Evolutionary conservation across 2,329 filamentous ascomycete species (phyloP).

Genomic region (Colletotrichum paranaense): DNA sequence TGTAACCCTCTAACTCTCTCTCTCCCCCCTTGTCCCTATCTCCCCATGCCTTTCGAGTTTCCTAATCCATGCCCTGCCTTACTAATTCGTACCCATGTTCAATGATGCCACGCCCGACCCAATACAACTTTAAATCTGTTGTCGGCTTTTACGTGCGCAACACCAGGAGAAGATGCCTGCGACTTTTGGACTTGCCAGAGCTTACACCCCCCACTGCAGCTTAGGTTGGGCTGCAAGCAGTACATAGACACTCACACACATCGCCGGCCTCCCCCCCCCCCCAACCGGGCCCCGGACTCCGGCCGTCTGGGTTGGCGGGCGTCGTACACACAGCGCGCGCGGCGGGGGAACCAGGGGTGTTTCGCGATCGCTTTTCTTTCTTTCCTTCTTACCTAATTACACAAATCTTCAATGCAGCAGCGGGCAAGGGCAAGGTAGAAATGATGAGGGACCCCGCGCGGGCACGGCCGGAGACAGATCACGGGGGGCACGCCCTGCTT

Average conservation of each 20-base stretch:
- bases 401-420: background rate
- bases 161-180: background rate
- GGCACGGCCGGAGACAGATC: background rate
- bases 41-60: background rate
- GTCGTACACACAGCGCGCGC: background rate
- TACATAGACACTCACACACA: background rate
- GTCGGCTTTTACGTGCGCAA: background rate
- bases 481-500: background rate
- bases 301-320: background rate
- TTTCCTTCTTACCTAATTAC: background rate
- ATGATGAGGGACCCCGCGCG: background rate
- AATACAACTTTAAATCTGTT: background rate
- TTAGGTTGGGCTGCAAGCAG: no score
- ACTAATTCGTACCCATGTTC: background rate
- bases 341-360: background rate
- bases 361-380: background rate
- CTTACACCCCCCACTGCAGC: no score
- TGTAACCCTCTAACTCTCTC: background rate
- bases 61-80: background rate
- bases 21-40: no score
- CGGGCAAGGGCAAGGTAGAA: background rate
- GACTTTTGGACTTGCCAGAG: background rate
- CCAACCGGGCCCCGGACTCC: background rate
- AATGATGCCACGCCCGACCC: background rate
- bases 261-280: background rate